Percentiles rank a stretch among this genome's conserved stretches.
Conservation (phyloP, 2,329 filamentous ascomycete species). For the Pseudogymnoascus sp. region DNA sequence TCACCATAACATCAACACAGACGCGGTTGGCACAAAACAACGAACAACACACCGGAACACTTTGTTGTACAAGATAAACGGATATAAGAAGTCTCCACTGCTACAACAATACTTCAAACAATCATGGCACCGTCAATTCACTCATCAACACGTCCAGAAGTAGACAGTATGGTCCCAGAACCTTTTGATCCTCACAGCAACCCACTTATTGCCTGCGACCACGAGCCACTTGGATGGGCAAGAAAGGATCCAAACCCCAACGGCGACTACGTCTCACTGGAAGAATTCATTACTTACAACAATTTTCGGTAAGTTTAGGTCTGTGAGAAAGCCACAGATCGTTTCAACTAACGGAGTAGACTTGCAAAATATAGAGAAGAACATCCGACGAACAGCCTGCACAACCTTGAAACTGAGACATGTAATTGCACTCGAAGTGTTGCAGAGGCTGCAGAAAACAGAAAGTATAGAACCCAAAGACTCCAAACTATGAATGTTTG, state of each 20-base stretch:
- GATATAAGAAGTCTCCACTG: not conserved
- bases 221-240: constrained; percentile 7
- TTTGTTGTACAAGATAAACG: not conserved
- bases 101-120: not conserved
- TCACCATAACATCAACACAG: not conserved
- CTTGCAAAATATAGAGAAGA: constrained; percentile 6
- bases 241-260: not conserved
- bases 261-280: constrained; percentile 5
- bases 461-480: not conserved
- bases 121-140: not conserved
- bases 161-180: not conserved
- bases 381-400: not conserved
- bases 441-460: not conserved
- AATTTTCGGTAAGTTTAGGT: constrained; percentile 1
- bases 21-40: not conserved
- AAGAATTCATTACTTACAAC: constrained; percentile 7
- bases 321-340: too few species aligned
- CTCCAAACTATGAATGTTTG: not conserved
- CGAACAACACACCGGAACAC: not conserved
- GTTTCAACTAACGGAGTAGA: not conserved
- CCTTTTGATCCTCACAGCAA: not conserved
- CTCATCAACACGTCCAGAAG: not conserved
- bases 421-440: not conserved
- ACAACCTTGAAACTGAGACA: not conserved
- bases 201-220: not conserved